These are phyloP conservation scores for Xylariaceae sp. DNA, from an alignment of 2,329 filamentous ascomycete species.

Conservation along the genomic window DNA sequence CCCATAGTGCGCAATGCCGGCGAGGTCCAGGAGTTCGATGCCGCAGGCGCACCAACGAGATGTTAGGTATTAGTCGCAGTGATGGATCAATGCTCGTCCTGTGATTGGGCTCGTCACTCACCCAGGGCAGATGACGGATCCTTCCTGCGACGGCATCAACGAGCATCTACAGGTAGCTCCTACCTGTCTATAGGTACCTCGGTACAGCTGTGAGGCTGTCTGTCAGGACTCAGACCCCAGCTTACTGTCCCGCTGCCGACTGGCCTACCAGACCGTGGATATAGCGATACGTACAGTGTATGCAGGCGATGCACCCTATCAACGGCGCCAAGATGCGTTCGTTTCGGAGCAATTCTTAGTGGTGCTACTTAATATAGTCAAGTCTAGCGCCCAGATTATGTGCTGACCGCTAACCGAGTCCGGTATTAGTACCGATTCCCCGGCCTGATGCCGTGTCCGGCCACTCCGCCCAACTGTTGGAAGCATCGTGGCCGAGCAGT, in stretches of 20 bases:
- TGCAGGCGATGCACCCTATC: not conserved
- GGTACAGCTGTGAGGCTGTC: slow-evolving; percentile 10
- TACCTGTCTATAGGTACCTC: too few species aligned
- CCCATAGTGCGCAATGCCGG: too few species aligned
- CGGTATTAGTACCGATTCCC: too few species aligned
- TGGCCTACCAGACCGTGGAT: not conserved
- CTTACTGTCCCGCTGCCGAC: slow-evolving; percentile 6
- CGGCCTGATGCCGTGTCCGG: too few species aligned
- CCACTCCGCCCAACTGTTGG: too few species aligned
- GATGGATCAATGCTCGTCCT: slow-evolving; percentile 1
- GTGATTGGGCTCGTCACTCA: slow-evolving; percentile 21
- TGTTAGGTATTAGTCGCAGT: too few species aligned
- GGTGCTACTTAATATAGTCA: not conserved
- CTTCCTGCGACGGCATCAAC: slow-evolving; percentile 24
- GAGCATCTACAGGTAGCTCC: slow-evolving; percentile 4
- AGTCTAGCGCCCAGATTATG: not conserved
- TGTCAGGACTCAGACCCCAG: too few species aligned
- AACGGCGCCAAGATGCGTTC: not conserved
- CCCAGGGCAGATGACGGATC: slow-evolving; percentile 27
- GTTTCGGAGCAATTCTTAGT: not conserved
- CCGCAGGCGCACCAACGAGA: too few species aligned
- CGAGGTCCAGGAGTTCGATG: not conserved
- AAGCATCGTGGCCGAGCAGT: too few species aligned
- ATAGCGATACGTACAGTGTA: too few species aligned
- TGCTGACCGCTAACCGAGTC: too few species aligned